Base-by-base conservation (phyloP, 305 asterid species). In the Fraxinus floribunda region DNA sequence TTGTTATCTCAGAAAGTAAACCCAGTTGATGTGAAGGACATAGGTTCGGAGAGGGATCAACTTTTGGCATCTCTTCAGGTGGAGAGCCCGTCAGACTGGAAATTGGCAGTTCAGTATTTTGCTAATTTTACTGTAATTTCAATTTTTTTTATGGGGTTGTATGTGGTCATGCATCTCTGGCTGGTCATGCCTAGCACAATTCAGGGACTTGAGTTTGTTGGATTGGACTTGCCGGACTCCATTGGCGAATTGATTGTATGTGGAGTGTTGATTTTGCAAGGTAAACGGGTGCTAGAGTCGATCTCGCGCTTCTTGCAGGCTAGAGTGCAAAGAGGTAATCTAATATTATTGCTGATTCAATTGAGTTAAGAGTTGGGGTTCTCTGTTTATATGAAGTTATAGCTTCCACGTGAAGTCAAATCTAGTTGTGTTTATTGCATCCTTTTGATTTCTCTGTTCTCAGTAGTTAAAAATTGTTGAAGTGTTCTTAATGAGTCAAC, bases 161-260 rank as follows among this genome's bases (percentile, higher is more conserved):
- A 92, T 78, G 91, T 90, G 83, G 89, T 92, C 68, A 78, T 90
- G 78, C 99, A 95, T 90, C 83, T 94, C 79, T 92, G 93, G 85
- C 76, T 92, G 81, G 91, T 95, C 74, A 80, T 79, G 84, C 98
- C 98, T 60, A 90, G 92, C 90, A 79, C 93, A 3, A 81, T 94
- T 86, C 97, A 95, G 81, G 99, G 99, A 80, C 97, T 95, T 80
- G 99, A 95, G 90, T 93, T 95, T 89, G 94, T 86, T 84, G 99
- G 99, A 73, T 88, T 95, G 76, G 99, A 95, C 90, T 89, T 95
- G 86, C 99, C 99, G n/a, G 99, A 95, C 89, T 94, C 99, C 26
- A 83, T 95, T 66, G 98, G 98, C 46, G 99, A 95, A 86, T 15
- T 94, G 83, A 91, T 95, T 78, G 96, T 94, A 82, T 90, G 92